A percentile compares a stretch with the other conserved stretches of the same genome.
These are phyloP conservation scores for Sanghuangporus weigelae DNA, from an alignment of 1,284 basidiomycete genomes.

Conservation along the genomic window DNA sequence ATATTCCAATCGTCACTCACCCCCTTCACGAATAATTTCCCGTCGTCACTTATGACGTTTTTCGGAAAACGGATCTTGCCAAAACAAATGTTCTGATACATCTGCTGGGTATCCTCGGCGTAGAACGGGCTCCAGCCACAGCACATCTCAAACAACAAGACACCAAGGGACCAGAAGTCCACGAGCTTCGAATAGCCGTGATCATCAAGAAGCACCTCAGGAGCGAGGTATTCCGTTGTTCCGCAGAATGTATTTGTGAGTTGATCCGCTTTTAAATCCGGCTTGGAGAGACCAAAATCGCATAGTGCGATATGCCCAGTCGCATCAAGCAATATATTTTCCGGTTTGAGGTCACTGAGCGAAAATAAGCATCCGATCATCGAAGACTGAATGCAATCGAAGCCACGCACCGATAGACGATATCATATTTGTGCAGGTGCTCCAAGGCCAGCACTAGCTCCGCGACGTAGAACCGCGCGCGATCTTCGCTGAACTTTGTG, in stretches of 20 bases:
- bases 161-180: conserved; percentile 97
- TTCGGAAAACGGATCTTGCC: conserved; percentile 99
- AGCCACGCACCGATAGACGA: conserved; percentile 82
- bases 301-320: conserved; percentile 96
- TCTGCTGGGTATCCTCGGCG: conserved; percentile 98
- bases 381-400: background rate
- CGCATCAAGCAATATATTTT: conserved; percentile 95
- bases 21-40: conserved; percentile 99
- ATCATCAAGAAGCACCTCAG: conserved; percentile 98
- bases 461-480: conserved; percentile 93
- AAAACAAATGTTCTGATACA: conserved; percentile 99
- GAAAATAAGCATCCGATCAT: background rate
- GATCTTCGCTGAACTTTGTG: conserved; percentile 87
- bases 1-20: conserved; percentile 44
- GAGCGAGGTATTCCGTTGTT: conserved; percentile 96
- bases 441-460: conserved; percentile 92
- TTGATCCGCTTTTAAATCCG: conserved; percentile 89
- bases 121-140: conserved; percentile 99
- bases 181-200: conserved; percentile 98
- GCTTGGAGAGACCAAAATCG: conserved; percentile 96
- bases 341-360: conserved; percentile 86
- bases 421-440: conserved; percentile 95
- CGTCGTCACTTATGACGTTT: conserved; percentile 95
- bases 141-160: conserved; percentile 95
- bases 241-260: conserved; percentile 98